Percentiles rank a stretch among this genome's conserved stretches.
These are phyloP conservation scores for Camelina laxa DNA, from an alignment of 345 rosid species.

Conservation along the genomic window DNA sequence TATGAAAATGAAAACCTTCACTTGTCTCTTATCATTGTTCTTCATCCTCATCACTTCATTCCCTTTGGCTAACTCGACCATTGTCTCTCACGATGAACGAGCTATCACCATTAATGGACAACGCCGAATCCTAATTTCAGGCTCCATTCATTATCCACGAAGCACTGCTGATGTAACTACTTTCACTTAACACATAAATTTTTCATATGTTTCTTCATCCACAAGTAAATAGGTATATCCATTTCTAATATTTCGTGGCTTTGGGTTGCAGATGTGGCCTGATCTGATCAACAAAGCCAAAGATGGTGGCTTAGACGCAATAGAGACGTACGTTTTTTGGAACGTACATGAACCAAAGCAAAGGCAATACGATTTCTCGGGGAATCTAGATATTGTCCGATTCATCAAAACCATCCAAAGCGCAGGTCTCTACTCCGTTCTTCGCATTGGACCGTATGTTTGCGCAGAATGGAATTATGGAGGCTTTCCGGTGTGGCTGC, in stretches of 20 bases:
- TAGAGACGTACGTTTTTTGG: constrained; percentile 80
- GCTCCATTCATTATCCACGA: constrained; percentile 72
- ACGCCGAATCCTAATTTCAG: constrained; percentile 60
- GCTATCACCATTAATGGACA: constrained; percentile 62
- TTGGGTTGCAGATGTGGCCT: constrained; percentile 67
- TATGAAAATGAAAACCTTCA: constrained; percentile 34
- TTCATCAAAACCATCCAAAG: constrained; percentile 63
- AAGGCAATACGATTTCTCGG: constrained; percentile 57
- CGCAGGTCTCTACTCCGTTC: constrained; percentile 57
- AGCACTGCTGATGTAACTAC: constrained; percentile 58
- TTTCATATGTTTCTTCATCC: constrained; percentile 17
- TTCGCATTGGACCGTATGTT: constrained; percentile 75
- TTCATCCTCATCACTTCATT: neutral
- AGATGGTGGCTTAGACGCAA: constrained; percentile 66
- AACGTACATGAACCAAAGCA: constrained; percentile 63
- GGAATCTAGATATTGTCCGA: constrained; percentile 58
- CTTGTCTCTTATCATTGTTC: neutral
- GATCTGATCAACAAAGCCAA: constrained; percentile 59
- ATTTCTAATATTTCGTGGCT: neutral
- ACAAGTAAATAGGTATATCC: neutral
- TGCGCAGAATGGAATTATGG: constrained; percentile 82
- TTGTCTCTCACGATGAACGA: constrained; percentile 51
- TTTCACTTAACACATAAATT: neutral
- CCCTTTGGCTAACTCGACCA: constrained; percentile 17
- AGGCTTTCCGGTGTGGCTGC: constrained; percentile 72